phyloP scores from a whole-genome alignment of 2,329 filamentous ascomycete genomes.

The Neonectria punicea region DNA sequence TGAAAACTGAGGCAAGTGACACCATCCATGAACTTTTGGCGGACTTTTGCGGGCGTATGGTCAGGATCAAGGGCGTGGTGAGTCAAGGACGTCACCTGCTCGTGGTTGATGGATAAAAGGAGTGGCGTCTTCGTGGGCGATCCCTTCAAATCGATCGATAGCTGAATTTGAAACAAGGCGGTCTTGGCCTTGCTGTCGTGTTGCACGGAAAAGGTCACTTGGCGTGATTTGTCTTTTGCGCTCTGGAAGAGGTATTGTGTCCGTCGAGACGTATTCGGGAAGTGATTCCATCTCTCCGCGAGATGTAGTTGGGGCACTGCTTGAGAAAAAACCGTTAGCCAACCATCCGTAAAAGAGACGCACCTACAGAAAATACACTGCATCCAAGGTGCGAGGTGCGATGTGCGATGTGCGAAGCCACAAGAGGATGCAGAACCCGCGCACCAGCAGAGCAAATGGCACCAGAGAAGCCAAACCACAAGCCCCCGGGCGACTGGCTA shows the following conservation, averaged over 20 bases:
- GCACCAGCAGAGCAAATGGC: background rate
- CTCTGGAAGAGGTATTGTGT: background rate
- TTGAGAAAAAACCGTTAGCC: background rate
- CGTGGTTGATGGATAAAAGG: too few relatives aligned
- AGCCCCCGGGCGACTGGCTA: conserved; percentile 3
- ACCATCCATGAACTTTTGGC: too few relatives aligned
- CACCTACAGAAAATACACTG: background rate
- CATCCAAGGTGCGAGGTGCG: background rate
- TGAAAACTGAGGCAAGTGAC: too few relatives aligned
- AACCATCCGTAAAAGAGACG: background rate
- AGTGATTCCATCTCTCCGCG: background rate
- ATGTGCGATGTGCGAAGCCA: background rate
- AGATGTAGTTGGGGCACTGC: background rate
- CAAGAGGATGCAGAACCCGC: conserved; percentile 6
- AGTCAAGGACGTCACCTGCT: too few relatives aligned
- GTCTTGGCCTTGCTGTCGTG: background rate
- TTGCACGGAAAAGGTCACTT: background rate
- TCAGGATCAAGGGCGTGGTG: too few relatives aligned
- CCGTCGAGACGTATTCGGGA: background rate
- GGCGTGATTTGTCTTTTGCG: background rate
- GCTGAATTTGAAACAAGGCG: background rate
- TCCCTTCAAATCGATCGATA: too few relatives aligned
- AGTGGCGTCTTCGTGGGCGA: too few relatives aligned
- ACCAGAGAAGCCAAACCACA: background rate
- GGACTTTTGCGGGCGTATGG: too few relatives aligned